Conservation (phyloP, 2,329 filamentous ascomycete species). For the Fusarium keratoplasticum region DNA sequence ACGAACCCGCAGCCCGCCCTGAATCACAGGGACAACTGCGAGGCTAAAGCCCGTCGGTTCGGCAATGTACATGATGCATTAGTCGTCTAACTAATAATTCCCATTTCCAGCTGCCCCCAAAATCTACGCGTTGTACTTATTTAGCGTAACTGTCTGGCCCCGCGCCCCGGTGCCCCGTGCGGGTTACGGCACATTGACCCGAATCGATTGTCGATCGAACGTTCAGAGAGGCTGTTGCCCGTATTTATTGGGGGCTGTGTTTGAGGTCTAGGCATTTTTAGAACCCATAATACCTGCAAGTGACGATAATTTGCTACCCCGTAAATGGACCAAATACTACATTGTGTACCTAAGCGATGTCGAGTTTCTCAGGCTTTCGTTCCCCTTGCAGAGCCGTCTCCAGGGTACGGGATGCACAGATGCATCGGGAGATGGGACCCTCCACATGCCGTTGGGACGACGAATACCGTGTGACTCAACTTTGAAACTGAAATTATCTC, state of each 20-base stretch:
- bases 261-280: background rate
- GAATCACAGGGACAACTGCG: slow-evolving; percentile 1
- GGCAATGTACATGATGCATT: slow-evolving; percentile 19
- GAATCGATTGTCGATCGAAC: background rate
- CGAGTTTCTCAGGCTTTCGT: background rate
- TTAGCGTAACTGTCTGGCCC: background rate
- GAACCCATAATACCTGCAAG: background rate
- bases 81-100: background rate
- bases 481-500: background rate
- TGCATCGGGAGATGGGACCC: background rate
- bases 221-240: background rate
- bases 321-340: background rate
- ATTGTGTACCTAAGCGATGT: background rate
- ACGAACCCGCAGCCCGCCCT: background rate
- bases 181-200: background rate
- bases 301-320: background rate
- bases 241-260: slow-evolving; percentile 1
- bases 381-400: background rate
- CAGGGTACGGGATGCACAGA: slow-evolving; percentile 3
- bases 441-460: background rate
- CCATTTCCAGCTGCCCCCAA: background rate
- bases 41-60: slow-evolving; percentile 15
- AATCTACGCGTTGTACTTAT: background rate
- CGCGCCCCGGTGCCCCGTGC: background rate
- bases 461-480: background rate